Percentiles rank a stretch among this genome's conserved stretches.
Conservation (phyloP, 306 rosid genomes). For the Vigna radiata region DNA sequence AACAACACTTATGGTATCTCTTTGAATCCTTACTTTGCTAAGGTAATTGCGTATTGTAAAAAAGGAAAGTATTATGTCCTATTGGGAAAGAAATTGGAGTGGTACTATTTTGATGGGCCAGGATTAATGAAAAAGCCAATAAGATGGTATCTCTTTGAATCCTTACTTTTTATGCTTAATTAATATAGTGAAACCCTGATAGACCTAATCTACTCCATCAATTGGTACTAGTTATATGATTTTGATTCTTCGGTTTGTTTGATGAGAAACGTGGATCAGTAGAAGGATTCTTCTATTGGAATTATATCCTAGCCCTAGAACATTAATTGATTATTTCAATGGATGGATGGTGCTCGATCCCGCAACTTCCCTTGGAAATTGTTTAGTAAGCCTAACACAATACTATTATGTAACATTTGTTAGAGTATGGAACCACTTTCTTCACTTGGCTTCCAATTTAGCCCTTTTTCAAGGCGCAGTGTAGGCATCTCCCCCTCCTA, state of each 20-base stretch:
- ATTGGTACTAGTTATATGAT: too few relatives aligned
- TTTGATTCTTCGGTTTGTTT: neutral
- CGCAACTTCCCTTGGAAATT: neutral
- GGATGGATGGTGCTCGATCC: neutral
- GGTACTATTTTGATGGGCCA: too few relatives aligned
- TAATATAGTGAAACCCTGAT: too few relatives aligned
- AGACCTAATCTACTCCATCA: too few relatives aligned
- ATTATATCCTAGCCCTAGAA: neutral
- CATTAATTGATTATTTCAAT: neutral
- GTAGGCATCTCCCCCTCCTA: neutral
- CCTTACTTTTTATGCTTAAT: too few relatives aligned
- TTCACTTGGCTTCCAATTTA: neutral
- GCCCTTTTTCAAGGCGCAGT: neutral
- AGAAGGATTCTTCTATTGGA: neutral
- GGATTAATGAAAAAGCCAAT: too few relatives aligned
- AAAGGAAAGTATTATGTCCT: too few relatives aligned
- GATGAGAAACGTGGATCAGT: neutral
- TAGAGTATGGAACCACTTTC: neutral
- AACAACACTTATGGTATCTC: too few relatives aligned
- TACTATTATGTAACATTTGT: neutral
- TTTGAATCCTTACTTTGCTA: too few relatives aligned
- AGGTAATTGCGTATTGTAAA: too few relatives aligned
- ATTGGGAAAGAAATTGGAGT: too few relatives aligned
- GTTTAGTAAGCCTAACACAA: neutral
- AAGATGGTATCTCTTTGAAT: too few relatives aligned